These are phyloP conservation scores for Ogataea hybrid DNA, from an alignment of 1,139 yeast genomes.

Conservation along the genomic window DNA sequence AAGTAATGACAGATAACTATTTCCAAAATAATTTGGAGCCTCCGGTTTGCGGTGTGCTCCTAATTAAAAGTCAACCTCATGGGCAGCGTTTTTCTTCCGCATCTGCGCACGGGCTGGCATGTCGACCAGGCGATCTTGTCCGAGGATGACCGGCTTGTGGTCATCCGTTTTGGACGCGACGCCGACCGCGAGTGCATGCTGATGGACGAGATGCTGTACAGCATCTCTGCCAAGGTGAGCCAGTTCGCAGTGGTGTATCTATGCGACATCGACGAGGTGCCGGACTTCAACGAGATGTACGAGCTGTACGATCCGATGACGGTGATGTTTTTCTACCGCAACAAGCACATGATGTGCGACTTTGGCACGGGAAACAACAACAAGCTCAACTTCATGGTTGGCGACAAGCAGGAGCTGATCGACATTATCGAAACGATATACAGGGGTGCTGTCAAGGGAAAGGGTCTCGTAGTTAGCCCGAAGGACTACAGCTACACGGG, in stretches of 20 bases:
- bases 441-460: slow-evolving; percentile 89
- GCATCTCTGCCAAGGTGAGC: slow-evolving; percentile 77
- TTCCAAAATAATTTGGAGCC: neutral
- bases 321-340: slow-evolving; percentile 88
- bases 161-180: slow-evolving; percentile 85
- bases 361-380: slow-evolving; percentile 98
- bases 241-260: slow-evolving; percentile 87
- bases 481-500: slow-evolving; percentile 45
- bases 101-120: slow-evolving; percentile 91
- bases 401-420: slow-evolving; percentile 84
- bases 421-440: slow-evolving; percentile 89
- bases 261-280: slow-evolving; percentile 85
- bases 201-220: slow-evolving; percentile 83
- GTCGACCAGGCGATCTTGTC: slow-evolving; percentile 91
- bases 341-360: slow-evolving; percentile 98
- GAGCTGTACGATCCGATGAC: slow-evolving; percentile 90
- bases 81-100: slow-evolving; percentile 90
- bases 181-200: slow-evolving; percentile 76
- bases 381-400: slow-evolving; percentile 77
- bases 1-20: slow-evolving; percentile 6
- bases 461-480: slow-evolving; percentile 89
- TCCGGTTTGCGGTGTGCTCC: slow-evolving; percentile 2
- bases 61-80: slow-evolving; percentile 33
- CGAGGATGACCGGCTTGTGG: slow-evolving; percentile 86
- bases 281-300: slow-evolving; percentile 91